Evolutionary conservation across 306 rosid genomes (phyloP), one percentile per base, ranked within the genome.

Genomic region (Luffa aegyptiaca): DNA sequence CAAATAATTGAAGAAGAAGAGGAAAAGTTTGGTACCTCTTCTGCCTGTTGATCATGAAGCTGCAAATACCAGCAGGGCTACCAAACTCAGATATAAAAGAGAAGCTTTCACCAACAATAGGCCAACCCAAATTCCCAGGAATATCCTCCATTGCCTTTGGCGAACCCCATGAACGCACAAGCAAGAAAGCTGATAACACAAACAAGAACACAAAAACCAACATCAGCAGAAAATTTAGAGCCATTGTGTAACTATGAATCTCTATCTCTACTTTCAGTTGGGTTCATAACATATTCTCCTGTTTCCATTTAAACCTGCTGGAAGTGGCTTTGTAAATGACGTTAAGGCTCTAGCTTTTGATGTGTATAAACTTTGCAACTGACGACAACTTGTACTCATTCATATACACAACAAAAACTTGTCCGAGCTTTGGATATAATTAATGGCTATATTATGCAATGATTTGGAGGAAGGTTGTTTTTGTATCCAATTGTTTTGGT

Each of bases 81-180:
- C 93, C 88, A 84, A 93, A 93, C 84, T 84, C 90, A 11, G 95
- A 88, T 33, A 93, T 63, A 61, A 93, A 93, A 46, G 90, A 84
- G 76, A 90, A 86, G 81, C 89, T 93, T 83, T 91, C 98, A 10
- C 98, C 97, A 44, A 93, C 84, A 83, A 93, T 36, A 31, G 98
- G 98, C 94, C 94, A 90, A 45, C 98, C 98, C 56, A 93, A 84
- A 86, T 85, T 88, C 1, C 98, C 98, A 9, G 98, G 98, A 31
- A 93, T 90, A 58, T 66, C 89, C 80, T 81, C 86, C 97, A 91
- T 89, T 65, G 81, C 87, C 80, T 86, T 88, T 18, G 97, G 97
- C 42, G 92, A 84, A 80, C 81, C 86, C 88, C 89, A 84, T 2
- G 83, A 61, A 51, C 81, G 80, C 79, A 89, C 44, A 79, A 90